Percentiles rank a stretch among this genome's conserved stretches.
Conservation (phyloP, 2,329 filamentous ascomycete genomes). For the Hypoxylon sp. region DNA sequence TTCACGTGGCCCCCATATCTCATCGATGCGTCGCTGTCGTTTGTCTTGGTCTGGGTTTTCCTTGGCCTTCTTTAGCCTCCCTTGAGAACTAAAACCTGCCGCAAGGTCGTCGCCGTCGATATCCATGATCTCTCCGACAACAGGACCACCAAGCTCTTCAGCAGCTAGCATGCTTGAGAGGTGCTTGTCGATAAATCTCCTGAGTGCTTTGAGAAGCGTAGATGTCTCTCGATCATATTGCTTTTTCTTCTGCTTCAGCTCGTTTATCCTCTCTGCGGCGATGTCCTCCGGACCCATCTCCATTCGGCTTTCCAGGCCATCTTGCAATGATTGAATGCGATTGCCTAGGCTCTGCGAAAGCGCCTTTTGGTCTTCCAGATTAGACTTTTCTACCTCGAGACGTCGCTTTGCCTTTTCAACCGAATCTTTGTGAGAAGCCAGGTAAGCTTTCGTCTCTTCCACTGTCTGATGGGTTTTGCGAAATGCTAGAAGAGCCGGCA, state of each 20-base stretch:
- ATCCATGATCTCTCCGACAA: constrained; percentile 78
- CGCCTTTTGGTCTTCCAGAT: constrained; percentile 63
- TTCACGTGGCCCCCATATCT: constrained; percentile 63
- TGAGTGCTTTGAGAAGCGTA: constrained; percentile 69
- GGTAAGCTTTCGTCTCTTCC: constrained; percentile 68
- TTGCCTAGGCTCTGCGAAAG: constrained; percentile 61
- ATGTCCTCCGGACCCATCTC: constrained; percentile 68
- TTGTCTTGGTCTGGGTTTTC: constrained; percentile 56
- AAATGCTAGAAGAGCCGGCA: constrained; percentile 76
- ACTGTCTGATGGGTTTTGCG: constrained; percentile 72
- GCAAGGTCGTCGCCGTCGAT: constrained; percentile 66
- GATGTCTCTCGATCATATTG: constrained; percentile 68
- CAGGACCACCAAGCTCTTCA: constrained; percentile 83
- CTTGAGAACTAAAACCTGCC: constrained; percentile 67
- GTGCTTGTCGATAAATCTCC: constrained; percentile 74
- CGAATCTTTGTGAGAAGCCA: constrained; percentile 55
- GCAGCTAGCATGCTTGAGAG: constrained; percentile 81
- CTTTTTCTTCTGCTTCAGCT: constrained; percentile 66
- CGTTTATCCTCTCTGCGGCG: constrained; percentile 67
- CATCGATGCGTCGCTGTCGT: constrained; percentile 68
- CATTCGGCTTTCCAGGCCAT: constrained; percentile 64
- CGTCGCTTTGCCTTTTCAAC: constrained; percentile 55
- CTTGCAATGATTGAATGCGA: constrained; percentile 67
- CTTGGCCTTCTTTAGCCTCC: constrained; percentile 62
- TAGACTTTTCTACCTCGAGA: constrained; percentile 60